A percentile compares a stretch with the other conserved stretches of the same genome.
Conservation (phyloP, 495 filamentous ascomycete species). For the Pyrenula massariospora region DNA sequence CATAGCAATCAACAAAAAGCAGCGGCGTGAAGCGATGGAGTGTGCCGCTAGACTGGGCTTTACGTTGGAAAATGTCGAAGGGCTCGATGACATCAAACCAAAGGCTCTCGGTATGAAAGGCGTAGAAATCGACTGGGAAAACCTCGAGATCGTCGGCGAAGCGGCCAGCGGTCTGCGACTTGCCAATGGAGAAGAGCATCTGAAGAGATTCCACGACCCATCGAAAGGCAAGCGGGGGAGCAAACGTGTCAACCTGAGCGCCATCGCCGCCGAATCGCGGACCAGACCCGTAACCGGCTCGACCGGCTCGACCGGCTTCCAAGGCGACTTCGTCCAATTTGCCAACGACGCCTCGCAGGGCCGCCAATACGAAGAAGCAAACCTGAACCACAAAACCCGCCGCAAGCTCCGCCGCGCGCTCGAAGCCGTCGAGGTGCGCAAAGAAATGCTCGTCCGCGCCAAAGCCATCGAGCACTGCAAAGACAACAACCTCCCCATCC, state of each 20-base stretch:
- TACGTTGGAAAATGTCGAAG: conserved; percentile 12
- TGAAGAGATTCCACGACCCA: conserved; percentile 2
- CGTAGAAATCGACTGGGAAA: conserved; percentile 13
- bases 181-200: neutral
- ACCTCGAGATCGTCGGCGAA: conserved; percentile 6
- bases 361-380: conserved; percentile 6
- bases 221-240: conserved; percentile 1
- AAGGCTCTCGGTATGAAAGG: conserved; percentile 14
- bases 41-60: conserved; percentile 11
- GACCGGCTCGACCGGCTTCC: neutral
- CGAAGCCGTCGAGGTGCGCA: conserved; percentile 11
- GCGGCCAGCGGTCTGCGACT: conserved; percentile 3
- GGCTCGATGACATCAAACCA: conserved; percentile 14
- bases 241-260: conserved; percentile 11
- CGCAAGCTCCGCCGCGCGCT: conserved; percentile 15
- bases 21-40: conserved; percentile 11
- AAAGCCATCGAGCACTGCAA: conserved; percentile 7
- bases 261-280: conserved; percentile 6
- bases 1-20: conserved; percentile 8
- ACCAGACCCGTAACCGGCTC: neutral
- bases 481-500: conserved; percentile 2
- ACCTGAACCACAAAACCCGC: conserved; percentile 15
- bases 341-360: conserved; percentile 10
- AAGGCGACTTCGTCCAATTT: conserved; percentile 12
- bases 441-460: conserved; percentile 13